Percentiles rank a stretch among this genome's conserved stretches.
phyloP scores from a whole-genome alignment of 2,329 filamentous ascomycete species.

The Ceratocystis cacaofunesta region DNA sequence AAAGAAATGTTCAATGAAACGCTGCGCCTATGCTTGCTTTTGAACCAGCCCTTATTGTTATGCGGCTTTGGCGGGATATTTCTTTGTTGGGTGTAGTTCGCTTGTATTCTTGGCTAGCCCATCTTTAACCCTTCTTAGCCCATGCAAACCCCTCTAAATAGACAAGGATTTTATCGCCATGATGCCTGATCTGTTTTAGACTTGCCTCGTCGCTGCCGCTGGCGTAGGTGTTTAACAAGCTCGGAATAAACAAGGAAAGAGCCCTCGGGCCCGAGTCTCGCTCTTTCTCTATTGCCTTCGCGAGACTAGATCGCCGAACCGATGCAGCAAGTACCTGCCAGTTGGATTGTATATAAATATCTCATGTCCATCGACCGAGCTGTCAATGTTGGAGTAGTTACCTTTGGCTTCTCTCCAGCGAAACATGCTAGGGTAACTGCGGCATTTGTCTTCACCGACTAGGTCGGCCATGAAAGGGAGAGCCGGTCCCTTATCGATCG shows the following conservation, averaged over 20 bases:
- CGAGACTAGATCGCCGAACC: background rate
- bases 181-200: background rate
- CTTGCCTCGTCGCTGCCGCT: background rate
- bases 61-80: background rate
- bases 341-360: background rate
- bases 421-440: background rate
- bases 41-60: background rate
- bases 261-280: background rate
- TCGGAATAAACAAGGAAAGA: conserved; percentile 1
- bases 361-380: background rate
- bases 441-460: conserved; percentile 3
- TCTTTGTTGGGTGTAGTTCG: background rate
- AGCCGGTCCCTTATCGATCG: background rate
- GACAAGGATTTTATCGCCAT: background rate
- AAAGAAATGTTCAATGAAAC: background rate
- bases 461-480: background rate
- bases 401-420: background rate
- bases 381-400: background rate
- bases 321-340: background rate
- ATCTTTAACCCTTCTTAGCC: background rate
- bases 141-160: background rate
- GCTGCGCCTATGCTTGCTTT: background rate
- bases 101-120: background rate
- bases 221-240: background rate
- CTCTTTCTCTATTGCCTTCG: background rate